Base-by-base conservation (phyloP, 768 basidiomycete genomes). In the Naganishia vishniacii region DNA sequence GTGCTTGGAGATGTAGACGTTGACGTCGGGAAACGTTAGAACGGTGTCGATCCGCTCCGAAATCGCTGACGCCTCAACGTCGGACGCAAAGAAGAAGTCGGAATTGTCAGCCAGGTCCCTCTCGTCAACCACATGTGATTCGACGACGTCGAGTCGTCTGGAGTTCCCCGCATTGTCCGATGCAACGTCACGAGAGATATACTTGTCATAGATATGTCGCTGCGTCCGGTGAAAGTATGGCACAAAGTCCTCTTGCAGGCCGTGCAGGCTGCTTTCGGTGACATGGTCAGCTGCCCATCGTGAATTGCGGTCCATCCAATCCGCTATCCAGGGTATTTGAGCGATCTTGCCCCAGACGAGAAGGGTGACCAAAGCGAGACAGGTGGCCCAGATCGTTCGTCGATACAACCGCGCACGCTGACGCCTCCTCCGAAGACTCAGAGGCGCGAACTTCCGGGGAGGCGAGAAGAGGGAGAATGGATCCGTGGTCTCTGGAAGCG, bases 141-240 rank as follows among this genome's bases (percentile, higher is more conserved):
- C 53, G 23, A 56, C 53, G 37, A 40, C 37, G 23, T 56, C 40
- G 34, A 56, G 23, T 37, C 23, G 53, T n/a, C 12, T 20, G 4
- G n/a, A n/a, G n/a, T n/a, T n/a, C n/a, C n/a, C n/a, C n/a, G 34
- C 34, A 15, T 3, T 11, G 4, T 56, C 53, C 34, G 37, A 18
- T 11, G 53, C 4, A n/a, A 7, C 20, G 15, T 37, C 34, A 20
- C n/a, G 53, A 32, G 53, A 4, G 7, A 40, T 25, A 26, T 56
- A 20, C 20, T 41, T 18, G 9, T 40, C 11, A 13, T 40, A 56
- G 12, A 40, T 32, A 25, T 56, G 53, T 9, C 53, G 53, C 40
- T 56, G 53, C 31, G 53, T 40, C 23, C 53, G 53, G 23, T 56
- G 53, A 20, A 25, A 56, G 26, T 56, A 56, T 40, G 20, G 53